phyloP scores from a whole-genome alignment of 345 rosid genomes.

The Eucalyptus cladocalyx region DNA sequence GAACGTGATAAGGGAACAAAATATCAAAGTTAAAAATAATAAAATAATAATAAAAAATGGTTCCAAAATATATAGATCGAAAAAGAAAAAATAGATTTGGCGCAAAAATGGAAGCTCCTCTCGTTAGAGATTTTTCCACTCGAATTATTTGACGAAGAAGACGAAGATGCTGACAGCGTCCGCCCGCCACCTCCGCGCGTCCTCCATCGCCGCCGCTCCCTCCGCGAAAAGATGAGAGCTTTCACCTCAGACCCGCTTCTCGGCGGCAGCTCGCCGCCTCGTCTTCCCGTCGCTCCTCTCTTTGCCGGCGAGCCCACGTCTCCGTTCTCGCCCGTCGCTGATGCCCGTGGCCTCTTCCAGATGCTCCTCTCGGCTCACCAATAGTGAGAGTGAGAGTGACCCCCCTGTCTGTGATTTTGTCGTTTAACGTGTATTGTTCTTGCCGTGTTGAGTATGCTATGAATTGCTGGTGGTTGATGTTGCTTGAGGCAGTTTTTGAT shows the following conservation, averaged over 20 bases:
- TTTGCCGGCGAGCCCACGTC: neutral
- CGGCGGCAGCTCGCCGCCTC: constrained; percentile 40
- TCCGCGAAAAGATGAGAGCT: neutral
- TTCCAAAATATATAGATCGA: neutral
- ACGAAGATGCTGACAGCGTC: neutral
- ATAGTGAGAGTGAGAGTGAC: constrained; percentile 10
- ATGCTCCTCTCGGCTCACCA: constrained; percentile 56
- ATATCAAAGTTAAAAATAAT: neutral
- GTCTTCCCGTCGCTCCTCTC: constrained; percentile 12
- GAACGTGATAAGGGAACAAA: neutral
- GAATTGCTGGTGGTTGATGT: no score
- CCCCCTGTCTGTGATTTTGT: no score
- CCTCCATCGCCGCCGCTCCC: neutral
- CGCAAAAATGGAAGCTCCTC: neutral
- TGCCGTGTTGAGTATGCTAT: no score
- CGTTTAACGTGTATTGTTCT: no score
- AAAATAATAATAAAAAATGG: no score
- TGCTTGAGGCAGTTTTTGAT: no score
- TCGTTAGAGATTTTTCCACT: neutral
- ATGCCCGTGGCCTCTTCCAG: constrained; percentile 59
- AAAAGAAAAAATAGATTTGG: neutral
- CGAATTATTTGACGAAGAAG: neutral
- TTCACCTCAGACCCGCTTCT: constrained; percentile 1
- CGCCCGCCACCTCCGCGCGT: neutral
- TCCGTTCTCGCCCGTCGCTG: neutral